A percentile compares a stretch with the other conserved stretches of the same genome.
phyloP scores from a whole-genome alignment of 2,329 filamentous ascomycete species.

The Metarhizium brunneum region DNA sequence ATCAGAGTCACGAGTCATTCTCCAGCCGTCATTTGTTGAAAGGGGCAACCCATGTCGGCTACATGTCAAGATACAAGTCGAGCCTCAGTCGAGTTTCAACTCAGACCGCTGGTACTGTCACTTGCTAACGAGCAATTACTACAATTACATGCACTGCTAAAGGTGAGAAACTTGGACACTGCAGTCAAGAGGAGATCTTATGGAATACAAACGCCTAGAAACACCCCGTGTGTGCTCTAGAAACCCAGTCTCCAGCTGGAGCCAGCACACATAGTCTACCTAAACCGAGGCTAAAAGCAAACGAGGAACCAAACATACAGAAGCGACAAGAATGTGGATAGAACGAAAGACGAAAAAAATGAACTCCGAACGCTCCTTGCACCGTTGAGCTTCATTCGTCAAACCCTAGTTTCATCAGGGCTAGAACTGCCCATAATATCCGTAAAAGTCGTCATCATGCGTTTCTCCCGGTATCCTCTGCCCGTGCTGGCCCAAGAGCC shows the following conservation, averaged over 20 bases:
- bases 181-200: background rate
- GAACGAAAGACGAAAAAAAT: background rate
- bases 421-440: background rate
- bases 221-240: conserved; percentile 4
- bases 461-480: background rate
- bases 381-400: background rate
- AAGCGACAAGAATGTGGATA: background rate
- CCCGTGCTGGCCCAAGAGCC: background rate
- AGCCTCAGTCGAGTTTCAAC: no score
- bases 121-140: background rate
- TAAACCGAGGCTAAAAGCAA: background rate
- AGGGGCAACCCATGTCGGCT: no score
- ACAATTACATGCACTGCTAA: background rate
- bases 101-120: background rate
- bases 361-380: background rate
- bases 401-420: background rate
- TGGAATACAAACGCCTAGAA: conserved; percentile 1
- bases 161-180: background rate
- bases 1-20: background rate
- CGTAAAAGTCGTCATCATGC: background rate
- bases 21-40: background rate
- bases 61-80: background rate
- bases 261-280: conserved; percentile 5
- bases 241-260: conserved; percentile 1
- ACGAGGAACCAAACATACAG: background rate